These are phyloP conservation scores for Stachybotrys echinatus DNA, from an alignment of 2,329 filamentous ascomycete species.

Conservation along the genomic window DNA sequence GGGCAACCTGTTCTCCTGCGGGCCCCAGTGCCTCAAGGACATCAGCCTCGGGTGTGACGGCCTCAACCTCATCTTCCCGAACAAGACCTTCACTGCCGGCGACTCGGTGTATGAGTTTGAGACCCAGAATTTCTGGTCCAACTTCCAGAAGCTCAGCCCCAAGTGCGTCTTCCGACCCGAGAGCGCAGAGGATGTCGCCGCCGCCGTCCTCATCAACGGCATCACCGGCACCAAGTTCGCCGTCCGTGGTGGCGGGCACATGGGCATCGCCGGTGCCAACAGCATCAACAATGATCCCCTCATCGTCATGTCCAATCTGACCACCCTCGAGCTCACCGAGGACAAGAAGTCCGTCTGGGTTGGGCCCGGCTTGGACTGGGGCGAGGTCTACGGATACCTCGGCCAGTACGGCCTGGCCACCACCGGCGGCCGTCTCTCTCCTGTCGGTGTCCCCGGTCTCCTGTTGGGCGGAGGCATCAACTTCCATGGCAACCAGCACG, in stretches of 20 bases:
- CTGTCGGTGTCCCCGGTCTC: conserved; percentile 12
- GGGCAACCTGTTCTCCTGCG: conserved; percentile 2
- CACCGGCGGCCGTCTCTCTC: conserved; percentile 10
- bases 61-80: conserved; percentile 3
- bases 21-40: too few species aligned
- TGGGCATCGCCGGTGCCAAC: conserved; percentile 13
- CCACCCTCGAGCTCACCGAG: conserved; percentile 1
- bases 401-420: conserved; percentile 4
- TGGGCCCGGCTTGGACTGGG: conserved; percentile 12
- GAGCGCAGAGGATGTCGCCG: conserved; percentile 3
- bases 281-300: conserved; percentile 10
- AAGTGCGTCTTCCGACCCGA: conserved; percentile 10
- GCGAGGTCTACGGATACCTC: conserved; percentile 10
- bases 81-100: conserved; percentile 2
- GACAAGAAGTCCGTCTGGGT: conserved; percentile 9
- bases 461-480: conserved; percentile 11
- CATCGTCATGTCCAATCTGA: conserved; percentile 12
- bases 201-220: neutral
- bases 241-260: conserved; percentile 13
- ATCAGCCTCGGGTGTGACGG: conserved; percentile 3
- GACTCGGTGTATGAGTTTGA: conserved; percentile 7
- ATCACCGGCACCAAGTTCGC: conserved; percentile 5
- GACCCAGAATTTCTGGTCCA: conserved; percentile 10
- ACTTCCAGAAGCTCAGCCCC: conserved; percentile 7
- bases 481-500: conserved; percentile 17